phyloP scores from a whole-genome alignment of 1,139 yeast genomes.

The Blastobotrys malaysiensis region DNA sequence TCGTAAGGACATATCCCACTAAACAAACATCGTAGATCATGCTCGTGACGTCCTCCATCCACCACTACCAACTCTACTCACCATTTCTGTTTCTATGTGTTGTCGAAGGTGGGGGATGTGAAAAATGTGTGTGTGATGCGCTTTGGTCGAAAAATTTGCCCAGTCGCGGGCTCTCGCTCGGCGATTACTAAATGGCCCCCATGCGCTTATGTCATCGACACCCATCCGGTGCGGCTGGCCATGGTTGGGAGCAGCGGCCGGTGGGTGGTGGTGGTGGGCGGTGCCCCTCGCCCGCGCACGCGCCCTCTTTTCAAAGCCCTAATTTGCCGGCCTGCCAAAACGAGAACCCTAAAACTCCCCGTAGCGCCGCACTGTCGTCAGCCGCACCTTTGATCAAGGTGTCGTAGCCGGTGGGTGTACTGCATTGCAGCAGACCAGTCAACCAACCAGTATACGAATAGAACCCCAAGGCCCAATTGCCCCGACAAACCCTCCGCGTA shows the following conservation, averaged over 20 bases:
- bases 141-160: neutral
- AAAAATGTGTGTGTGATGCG: neutral
- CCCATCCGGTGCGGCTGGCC: neutral
- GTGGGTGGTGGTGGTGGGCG: too few relatives aligned
- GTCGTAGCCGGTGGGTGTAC: too few relatives aligned
- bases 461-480: too few relatives aligned
- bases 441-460: too few relatives aligned
- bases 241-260: too few relatives aligned
- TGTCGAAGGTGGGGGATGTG: neutral
- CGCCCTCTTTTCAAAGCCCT: neutral
- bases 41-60: neutral
- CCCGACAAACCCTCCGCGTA: neutral
- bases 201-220: neutral
- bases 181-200: neutral
- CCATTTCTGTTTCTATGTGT: neutral
- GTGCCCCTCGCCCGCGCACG: neutral
- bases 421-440: too few relatives aligned
- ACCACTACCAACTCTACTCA: neutral
- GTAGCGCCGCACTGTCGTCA: neutral
- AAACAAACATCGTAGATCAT: too few relatives aligned
- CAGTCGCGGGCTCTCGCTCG: neutral
- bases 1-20: too few relatives aligned
- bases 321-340: neutral
- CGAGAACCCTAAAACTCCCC: neutral
- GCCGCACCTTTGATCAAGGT: too few relatives aligned